Conservation (phyloP, 2,329 filamentous ascomycete species). For the Phialocephala subalpina region DNA sequence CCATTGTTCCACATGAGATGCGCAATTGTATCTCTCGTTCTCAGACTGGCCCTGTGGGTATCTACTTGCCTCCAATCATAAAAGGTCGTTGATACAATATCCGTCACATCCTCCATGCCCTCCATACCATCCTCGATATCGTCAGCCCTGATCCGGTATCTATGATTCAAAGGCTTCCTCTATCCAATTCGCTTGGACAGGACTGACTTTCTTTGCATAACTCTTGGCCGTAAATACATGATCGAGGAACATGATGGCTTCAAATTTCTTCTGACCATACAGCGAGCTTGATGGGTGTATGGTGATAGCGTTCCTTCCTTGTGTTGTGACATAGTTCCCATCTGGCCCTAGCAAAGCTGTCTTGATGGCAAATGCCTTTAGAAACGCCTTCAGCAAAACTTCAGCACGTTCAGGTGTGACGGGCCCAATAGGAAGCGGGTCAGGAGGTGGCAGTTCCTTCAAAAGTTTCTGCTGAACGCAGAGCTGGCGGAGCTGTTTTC, state of each 20-base stretch:
- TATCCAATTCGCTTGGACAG: constrained; percentile 67
- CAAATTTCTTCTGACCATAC: constrained; percentile 69
- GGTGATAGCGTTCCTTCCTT: constrained; percentile 66
- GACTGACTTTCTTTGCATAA: constrained; percentile 72
- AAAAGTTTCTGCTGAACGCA: constrained; percentile 60
- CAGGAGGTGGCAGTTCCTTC: constrained; percentile 50
- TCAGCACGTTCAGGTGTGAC: constrained; percentile 62
- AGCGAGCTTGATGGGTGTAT: constrained; percentile 71
- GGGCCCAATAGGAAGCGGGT: constrained; percentile 64
- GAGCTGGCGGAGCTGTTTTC: constrained; percentile 65
- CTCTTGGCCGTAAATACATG: constrained; percentile 73
- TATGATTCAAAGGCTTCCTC: constrained; percentile 34
- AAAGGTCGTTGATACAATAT: no score
- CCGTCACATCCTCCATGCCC: background rate
- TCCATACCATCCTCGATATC: background rate
- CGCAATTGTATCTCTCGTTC: background rate
- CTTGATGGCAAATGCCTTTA: constrained; percentile 66
- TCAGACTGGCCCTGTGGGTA: no score
- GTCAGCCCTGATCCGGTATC: constrained; percentile 11
- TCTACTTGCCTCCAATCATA: no score
- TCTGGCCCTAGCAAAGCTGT: constrained; percentile 68
- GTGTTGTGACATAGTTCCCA: constrained; percentile 65
- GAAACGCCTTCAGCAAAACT: constrained; percentile 65
- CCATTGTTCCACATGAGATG: background rate
- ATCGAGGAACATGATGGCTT: constrained; percentile 74